Evolutionary conservation across 208 protist species (phyloP), one percentile per base, ranked within the genome.

Genomic region (Leishmania braziliensis): DNA sequence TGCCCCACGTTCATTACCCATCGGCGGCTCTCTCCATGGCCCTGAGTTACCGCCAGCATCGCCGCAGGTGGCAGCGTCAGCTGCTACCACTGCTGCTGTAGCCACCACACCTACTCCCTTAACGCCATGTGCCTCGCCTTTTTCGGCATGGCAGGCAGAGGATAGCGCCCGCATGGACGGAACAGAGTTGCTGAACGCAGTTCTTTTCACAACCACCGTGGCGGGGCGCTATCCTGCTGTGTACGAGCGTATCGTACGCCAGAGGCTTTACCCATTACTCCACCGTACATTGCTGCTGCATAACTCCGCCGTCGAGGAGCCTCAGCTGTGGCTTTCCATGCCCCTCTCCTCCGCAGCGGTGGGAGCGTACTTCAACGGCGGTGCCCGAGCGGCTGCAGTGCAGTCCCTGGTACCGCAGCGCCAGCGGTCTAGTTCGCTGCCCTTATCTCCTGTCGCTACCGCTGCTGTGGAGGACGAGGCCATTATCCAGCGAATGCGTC

Each of bases 211-310:
- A 50, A 63, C 85, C 39, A 83, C 92, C 50, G 82, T 93, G 54
- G 85, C 89, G 1, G 56, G 69, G 36, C 76, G 72, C 33, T 74
- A 89, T 58, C 86, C 92, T 9, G 69, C 68, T 12, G 33, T 92
- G 23, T 95, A 86, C 68, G 87, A 95, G 83, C 39, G 51, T 14
- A 73, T 87, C 29, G 54, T 93, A 26, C 69, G 85, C 46, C 77
- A 75, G 46, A 78, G 89, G 69, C 62, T 95, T 9, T 91, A 88
- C 76, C 88, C 91, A 8, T 70, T 91, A 56, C 84, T 96, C n/a
- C 87, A 84, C 56, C 79, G 84, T 60, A 84, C 85, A 5, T 54
- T 93, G 39, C 82, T 80, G 62, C 71, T 84, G 48, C 62, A 36
- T 58, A 80, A 63, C 69, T 84, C 81, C 73, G 74, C 78, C 16